phyloP scores from a whole-genome alignment of 2,329 filamentous ascomycete genomes.

The Trichoderma sp. region DNA sequence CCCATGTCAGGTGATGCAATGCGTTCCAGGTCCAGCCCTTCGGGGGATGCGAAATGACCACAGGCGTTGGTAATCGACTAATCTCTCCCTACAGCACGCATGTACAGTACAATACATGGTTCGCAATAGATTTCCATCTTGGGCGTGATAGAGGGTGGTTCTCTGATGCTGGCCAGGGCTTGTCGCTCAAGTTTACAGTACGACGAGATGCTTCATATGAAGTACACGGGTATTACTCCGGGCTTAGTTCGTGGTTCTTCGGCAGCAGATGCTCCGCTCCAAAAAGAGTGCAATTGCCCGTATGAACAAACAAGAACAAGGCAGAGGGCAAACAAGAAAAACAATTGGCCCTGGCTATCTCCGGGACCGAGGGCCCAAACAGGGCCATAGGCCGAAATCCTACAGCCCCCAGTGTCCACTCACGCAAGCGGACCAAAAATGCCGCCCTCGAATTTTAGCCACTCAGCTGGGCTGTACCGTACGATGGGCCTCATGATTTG shows the following conservation, averaged over 20 bases:
- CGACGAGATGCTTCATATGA: background rate
- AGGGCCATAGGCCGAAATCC: slow-evolving; percentile 10
- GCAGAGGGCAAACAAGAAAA: background rate
- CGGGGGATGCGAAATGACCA: slow-evolving; percentile 3
- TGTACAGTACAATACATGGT: background rate
- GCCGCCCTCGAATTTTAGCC: slow-evolving; percentile 17
- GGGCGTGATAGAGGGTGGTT: background rate
- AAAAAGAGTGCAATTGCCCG: background rate
- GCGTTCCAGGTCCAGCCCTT: slow-evolving; percentile 6
- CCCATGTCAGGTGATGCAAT: slow-evolving; percentile 10
- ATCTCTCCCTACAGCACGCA: background rate
- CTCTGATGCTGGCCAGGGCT: background rate
- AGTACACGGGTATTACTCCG: background rate
- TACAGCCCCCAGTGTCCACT: slow-evolving; percentile 8
- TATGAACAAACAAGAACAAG: background rate
- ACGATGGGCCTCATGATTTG: slow-evolving; percentile 16
- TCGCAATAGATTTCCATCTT: background rate
- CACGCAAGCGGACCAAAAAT: background rate
- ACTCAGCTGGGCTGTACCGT: slow-evolving; percentile 17
- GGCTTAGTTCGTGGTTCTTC: background rate
- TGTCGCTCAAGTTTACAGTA: background rate
- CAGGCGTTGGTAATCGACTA: background rate
- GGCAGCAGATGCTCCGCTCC: background rate
- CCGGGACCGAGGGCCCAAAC: background rate
- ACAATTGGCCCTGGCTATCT: background rate